These are phyloP conservation scores for Nidularia pulvinata DNA, from an alignment of 768 basidiomycete genomes.

Conservation along the genomic window DNA sequence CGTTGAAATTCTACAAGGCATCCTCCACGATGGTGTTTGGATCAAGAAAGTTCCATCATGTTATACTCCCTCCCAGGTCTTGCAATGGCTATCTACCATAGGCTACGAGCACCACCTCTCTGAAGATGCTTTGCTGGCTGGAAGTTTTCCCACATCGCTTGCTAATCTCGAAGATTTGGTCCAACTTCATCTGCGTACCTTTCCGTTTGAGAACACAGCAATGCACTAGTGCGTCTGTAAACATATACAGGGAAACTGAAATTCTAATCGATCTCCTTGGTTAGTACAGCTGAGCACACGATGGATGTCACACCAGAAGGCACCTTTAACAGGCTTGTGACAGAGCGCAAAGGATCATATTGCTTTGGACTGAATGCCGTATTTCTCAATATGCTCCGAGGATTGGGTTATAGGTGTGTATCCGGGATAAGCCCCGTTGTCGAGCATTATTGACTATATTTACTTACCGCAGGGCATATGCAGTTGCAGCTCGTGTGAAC, in stretches of 20 bases:
- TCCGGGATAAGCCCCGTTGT: too few species aligned
- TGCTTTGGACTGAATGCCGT: constrained; percentile 15
- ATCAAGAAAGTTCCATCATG: constrained; percentile 3
- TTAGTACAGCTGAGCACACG: constrained; percentile 16
- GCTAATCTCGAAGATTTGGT: constrained; percentile 22
- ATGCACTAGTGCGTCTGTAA: constrained; percentile 34
- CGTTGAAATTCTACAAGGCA: too few species aligned
- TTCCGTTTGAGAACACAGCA: constrained; percentile 33
- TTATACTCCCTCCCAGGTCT: constrained; percentile 10
- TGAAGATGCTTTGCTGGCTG: constrained; percentile 11
- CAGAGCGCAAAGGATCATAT: constrained; percentile 15
- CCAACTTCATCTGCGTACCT: constrained; percentile 23
- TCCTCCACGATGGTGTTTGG: neutral
- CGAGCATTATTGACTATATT: neutral
- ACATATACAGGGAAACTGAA: neutral
- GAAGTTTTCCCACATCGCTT: constrained; percentile 16
- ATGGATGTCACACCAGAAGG: constrained; percentile 19
- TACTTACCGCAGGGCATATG: constrained; percentile 17
- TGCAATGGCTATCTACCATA: constrained; percentile 13
- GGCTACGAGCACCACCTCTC: too few species aligned
- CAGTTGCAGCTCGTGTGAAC: constrained; percentile 22
- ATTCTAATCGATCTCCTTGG: neutral
- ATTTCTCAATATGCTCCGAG: constrained; percentile 13
- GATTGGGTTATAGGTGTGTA: constrained; percentile 15
- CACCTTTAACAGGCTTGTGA: constrained; percentile 10